A percentile compares a stretch with the other conserved stretches of the same genome.
Evolutionary conservation across 805 yeast genomes (phyloP).

Genomic region (Myxozyma sirexii): DNA sequence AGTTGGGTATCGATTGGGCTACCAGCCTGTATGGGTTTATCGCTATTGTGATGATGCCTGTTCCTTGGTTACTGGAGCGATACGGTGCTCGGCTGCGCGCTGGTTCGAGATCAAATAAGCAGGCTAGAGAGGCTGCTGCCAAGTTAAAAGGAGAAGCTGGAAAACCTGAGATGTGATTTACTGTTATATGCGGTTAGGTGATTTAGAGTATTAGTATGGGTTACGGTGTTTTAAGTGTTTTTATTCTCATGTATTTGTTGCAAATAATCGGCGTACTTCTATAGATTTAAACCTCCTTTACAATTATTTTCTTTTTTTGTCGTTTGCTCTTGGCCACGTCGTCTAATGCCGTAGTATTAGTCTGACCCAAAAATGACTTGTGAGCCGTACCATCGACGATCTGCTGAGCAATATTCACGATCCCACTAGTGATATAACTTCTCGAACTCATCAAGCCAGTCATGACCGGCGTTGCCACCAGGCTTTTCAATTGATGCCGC

Average conservation of each 20-base stretch:
- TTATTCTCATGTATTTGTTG: too few species aligned
- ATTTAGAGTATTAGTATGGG: too few species aligned
- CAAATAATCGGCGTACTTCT: too few species aligned
- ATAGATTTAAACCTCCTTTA: neutral
- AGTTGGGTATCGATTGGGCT: slow-evolving; percentile 79
- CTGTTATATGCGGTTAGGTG: too few species aligned
- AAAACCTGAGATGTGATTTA: too few species aligned
- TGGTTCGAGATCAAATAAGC: slow-evolving; percentile 10
- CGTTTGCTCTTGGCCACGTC: slow-evolving; percentile 49
- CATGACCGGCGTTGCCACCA: slow-evolving; percentile 36
- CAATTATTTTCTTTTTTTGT: slow-evolving; percentile 3
- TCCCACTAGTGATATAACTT: slow-evolving; percentile 42
- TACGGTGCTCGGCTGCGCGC: slow-evolving; percentile 61
- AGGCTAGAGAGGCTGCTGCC: slow-evolving; percentile 33
- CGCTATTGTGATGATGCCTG: slow-evolving; percentile 58
- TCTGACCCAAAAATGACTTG: slow-evolving; percentile 68
- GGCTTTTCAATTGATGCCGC: slow-evolving; percentile 36
- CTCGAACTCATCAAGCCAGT: slow-evolving; percentile 36
- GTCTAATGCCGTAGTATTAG: slow-evolving; percentile 66
- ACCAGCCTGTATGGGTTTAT: slow-evolving; percentile 65
- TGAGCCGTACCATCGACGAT: slow-evolving; percentile 70
- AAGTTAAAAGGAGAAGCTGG: slow-evolving; percentile 1
- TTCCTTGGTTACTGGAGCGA: slow-evolving; percentile 63
- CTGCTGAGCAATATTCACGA: slow-evolving; percentile 42
- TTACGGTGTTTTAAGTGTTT: too few species aligned